Percentiles rank a stretch among this genome's conserved stretches.
These are phyloP conservation scores for Teratosphaeria gauchensis DNA, from an alignment of 2,329 filamentous ascomycete genomes.

Conservation along the genomic window DNA sequence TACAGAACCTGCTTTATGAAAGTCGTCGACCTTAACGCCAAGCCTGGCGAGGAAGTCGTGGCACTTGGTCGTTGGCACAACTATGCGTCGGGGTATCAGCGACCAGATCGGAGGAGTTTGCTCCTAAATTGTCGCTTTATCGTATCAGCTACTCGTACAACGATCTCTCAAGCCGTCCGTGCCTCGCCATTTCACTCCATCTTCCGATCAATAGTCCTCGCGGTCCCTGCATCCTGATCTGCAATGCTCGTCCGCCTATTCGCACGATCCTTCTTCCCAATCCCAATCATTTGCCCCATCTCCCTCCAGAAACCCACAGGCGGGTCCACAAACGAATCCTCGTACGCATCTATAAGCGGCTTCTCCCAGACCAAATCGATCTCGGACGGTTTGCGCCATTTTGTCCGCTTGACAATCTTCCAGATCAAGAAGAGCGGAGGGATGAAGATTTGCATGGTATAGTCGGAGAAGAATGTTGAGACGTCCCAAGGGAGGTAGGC, in stretches of 20 bases:
- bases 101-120: background rate
- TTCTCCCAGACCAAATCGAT: conserved; percentile 53
- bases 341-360: conserved; percentile 51
- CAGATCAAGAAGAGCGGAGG: conserved; percentile 47
- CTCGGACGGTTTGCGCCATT: conserved; percentile 43
- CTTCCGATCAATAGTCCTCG: background rate
- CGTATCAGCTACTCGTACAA: background rate
- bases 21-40: no score
- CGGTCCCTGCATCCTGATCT: background rate
- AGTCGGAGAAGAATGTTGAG: conserved; percentile 37
- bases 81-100: no score
- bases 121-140: background rate
- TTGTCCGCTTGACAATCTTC: conserved; percentile 56
- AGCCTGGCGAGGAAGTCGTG: no score
- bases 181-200: background rate
- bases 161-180: background rate
- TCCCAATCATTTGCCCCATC: conserved; percentile 22
- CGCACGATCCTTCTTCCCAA: background rate
- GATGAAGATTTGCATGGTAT: conserved; percentile 27
- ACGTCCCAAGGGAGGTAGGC: conserved; percentile 39
- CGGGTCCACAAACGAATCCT: conserved; percentile 40
- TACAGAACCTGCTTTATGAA: no score
- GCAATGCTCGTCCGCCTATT: background rate
- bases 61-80: no score
- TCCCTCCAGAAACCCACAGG: conserved; percentile 49